A percentile compares a stretch with the other conserved stretches of the same genome.
Conservation (phyloP, 1,284 basidiomycete species). For the Irpex lacteus region DNA sequence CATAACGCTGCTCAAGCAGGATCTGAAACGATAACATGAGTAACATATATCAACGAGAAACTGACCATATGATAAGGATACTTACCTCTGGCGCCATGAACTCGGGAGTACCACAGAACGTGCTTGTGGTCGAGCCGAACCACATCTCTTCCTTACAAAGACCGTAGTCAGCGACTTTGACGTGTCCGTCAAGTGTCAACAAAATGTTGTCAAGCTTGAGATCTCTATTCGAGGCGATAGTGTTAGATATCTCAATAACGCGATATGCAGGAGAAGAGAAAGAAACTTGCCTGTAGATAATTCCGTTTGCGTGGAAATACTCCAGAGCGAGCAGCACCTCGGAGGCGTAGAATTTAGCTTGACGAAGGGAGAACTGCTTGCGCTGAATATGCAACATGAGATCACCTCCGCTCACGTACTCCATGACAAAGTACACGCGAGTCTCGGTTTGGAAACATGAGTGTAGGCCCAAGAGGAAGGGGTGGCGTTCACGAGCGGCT, state of each 20-base stretch:
- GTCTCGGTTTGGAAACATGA: constrained; percentile 99
- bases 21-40: constrained; percentile 54
- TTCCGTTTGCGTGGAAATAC: constrained; percentile 98
- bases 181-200: constrained; percentile 94
- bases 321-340: constrained; percentile 96
- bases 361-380: constrained; percentile 76
- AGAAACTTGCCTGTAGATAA: constrained; percentile 77
- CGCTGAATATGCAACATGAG: constrained; percentile 83
- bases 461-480: constrained; percentile 95
- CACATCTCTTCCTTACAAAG: constrained; percentile 99
- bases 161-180: constrained; percentile 99
- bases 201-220: constrained; percentile 99
- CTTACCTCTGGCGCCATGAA: constrained; percentile 98
- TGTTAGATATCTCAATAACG: background rate
- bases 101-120: constrained; percentile 99
- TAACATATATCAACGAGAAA: background rate
- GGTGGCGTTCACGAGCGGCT: constrained; percentile 94
- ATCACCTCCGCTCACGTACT: constrained; percentile 77
- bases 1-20: constrained; percentile 96
- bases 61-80: constrained; percentile 17
- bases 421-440: constrained; percentile 86
- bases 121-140: constrained; percentile 95
- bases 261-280: background rate
- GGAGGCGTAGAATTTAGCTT: constrained; percentile 98
- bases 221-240: constrained; percentile 54